Conservation (phyloP, 495 filamentous ascomycete species). For the Ramalina intermedia region DNA sequence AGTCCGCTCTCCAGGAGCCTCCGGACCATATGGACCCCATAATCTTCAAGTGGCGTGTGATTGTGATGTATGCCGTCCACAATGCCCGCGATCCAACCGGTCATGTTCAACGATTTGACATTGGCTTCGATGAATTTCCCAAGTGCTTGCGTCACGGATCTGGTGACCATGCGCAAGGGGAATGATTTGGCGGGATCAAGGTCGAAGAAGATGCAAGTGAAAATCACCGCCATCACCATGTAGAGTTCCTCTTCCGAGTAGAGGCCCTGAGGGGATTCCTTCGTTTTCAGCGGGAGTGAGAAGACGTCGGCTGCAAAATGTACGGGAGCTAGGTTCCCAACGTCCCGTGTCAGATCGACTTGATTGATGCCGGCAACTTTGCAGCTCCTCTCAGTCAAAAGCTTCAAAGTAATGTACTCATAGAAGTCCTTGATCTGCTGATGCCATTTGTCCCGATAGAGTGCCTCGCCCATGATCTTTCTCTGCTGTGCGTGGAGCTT, state of each 20-base stretch:
- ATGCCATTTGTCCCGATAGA: conserved; percentile 34
- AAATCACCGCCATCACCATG: conserved; percentile 56
- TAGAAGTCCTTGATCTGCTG: conserved; percentile 41
- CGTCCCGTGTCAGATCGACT: conserved; percentile 64
- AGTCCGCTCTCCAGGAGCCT: conserved; percentile 50
- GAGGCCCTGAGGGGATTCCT: conserved; percentile 49
- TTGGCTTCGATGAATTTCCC: conserved; percentile 45
- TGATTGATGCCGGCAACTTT: conserved; percentile 42
- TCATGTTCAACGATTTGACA: conserved; percentile 48
- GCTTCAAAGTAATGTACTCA: conserved; percentile 43
- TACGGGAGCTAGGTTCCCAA: conserved; percentile 58
- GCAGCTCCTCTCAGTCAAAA: conserved; percentile 52
- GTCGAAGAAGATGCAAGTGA: conserved; percentile 41
- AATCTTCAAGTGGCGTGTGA: conserved; percentile 41
- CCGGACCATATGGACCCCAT: conserved; percentile 58
- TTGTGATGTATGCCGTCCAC: conserved; percentile 41
- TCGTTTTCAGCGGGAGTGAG: conserved; percentile 57
- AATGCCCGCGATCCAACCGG: conserved; percentile 38
- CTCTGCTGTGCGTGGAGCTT: conserved; percentile 26
- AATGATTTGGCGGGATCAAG: conserved; percentile 38
- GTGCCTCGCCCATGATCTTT: conserved; percentile 27
- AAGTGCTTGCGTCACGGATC: conserved; percentile 45
- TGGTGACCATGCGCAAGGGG: conserved; percentile 44
- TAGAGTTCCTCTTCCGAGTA: conserved; percentile 74
- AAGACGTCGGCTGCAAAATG: conserved; percentile 62